Percentiles rank a stretch among this genome's conserved stretches.
phyloP scores from a whole-genome alignment of 495 filamentous ascomycete genomes.

The Immersiella caudata region DNA sequence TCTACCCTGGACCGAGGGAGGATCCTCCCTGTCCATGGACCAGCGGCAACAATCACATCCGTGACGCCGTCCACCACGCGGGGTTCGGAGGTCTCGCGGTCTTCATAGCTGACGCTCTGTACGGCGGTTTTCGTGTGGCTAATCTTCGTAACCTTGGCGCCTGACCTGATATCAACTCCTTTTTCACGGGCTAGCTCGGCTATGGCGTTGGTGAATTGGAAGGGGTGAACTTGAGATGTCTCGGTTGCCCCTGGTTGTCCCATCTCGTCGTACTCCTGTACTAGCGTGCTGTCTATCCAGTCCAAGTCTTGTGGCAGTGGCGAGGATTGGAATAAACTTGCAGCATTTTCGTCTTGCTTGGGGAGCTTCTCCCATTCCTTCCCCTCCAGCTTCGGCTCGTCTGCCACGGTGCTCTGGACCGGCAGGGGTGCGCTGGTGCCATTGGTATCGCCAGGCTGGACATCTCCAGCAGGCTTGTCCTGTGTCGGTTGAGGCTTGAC shows the following conservation, averaged over 20 bases:
- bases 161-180: slow-evolving; percentile 72
- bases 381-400: slow-evolving; percentile 20
- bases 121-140: slow-evolving; percentile 58
- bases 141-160: slow-evolving; percentile 57
- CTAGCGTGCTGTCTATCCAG: slow-evolving; percentile 73
- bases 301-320: slow-evolving; percentile 79
- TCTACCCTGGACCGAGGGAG: slow-evolving; percentile 77
- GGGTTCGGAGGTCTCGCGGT: slow-evolving; percentile 58
- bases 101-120: slow-evolving; percentile 72
- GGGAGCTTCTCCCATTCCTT: slow-evolving; percentile 64
- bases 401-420: slow-evolving; percentile 29
- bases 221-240: slow-evolving; percentile 94
- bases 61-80: slow-evolving; percentile 69
- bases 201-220: slow-evolving; percentile 87
- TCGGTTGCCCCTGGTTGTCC: slow-evolving; percentile 63
- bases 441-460: slow-evolving; percentile 22
- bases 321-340: slow-evolving; percentile 60
- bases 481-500: slow-evolving; percentile 28
- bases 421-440: slow-evolving; percentile 36
- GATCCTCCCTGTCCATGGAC: slow-evolving; percentile 82
- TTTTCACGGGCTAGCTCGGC: slow-evolving; percentile 74
- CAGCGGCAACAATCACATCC: slow-evolving; percentile 80
- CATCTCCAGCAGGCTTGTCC: neutral
- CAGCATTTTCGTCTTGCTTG: slow-evolving; percentile 68
- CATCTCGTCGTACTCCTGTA: slow-evolving; percentile 80